Evolutionary conservation across 2,329 filamentous ascomycete species (phyloP).

Genomic region (Xylariales sp.): DNA sequence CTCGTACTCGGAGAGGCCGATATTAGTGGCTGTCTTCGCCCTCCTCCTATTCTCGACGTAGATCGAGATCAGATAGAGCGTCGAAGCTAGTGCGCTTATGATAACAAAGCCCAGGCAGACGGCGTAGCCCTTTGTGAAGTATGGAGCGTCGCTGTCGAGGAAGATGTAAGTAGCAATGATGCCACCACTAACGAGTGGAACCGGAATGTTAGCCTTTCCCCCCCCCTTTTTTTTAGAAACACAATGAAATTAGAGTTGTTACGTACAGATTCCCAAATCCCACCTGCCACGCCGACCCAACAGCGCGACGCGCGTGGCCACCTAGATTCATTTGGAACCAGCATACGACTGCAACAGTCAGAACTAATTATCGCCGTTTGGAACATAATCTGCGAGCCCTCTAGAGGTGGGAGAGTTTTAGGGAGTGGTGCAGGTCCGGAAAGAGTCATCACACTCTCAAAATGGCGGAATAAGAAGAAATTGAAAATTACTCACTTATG

Average conservation of each 20-base stretch:
- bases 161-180: constrained; percentile 82
- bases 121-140: constrained; percentile 77
- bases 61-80: constrained; percentile 70
- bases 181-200: constrained; percentile 61
- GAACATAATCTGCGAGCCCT: background rate
- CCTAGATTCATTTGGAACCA: constrained; percentile 86
- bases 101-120: constrained; percentile 81
- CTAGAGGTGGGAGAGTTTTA: background rate
- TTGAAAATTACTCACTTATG: constrained; percentile 58
- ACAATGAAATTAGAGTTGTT: background rate
- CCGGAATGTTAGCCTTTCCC: constrained; percentile 15
- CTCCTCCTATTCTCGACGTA: constrained; percentile 70
- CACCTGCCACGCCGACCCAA: constrained; percentile 81
- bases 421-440: background rate
- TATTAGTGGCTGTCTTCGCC: constrained; percentile 58
- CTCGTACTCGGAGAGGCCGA: constrained; percentile 68
- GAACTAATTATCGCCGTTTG: background rate
- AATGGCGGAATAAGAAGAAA: background rate
- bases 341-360: constrained; percentile 64
- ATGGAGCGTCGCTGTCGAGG: constrained; percentile 72
- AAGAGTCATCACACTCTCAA: background rate
- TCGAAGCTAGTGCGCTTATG: constrained; percentile 71
- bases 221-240: background rate
- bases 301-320: constrained; percentile 74
- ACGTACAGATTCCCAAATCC: constrained; percentile 76